A percentile compares a stretch with the other conserved stretches of the same genome.
Conservation (phyloP, 2,329 filamentous ascomycete species). For the Cladosporium sp. region DNA sequence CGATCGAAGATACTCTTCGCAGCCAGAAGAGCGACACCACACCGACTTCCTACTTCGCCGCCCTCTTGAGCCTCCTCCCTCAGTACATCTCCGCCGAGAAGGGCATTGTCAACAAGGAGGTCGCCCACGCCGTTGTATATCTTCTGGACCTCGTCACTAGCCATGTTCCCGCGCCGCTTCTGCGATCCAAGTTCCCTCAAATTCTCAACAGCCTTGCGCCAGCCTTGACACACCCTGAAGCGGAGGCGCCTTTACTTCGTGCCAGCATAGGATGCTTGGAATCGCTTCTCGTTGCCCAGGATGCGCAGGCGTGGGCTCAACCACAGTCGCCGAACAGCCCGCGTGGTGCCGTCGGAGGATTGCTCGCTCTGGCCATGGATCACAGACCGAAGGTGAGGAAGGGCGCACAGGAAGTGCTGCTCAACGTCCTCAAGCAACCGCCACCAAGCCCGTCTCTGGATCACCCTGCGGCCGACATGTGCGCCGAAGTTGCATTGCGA, state of each 20-base stretch:
- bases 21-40: slow-evolving; percentile 80
- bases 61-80: slow-evolving; percentile 81
- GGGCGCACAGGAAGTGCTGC: slow-evolving; percentile 83
- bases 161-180: slow-evolving; percentile 76
- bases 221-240: slow-evolving; percentile 71
- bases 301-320: slow-evolving; percentile 81
- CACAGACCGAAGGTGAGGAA: slow-evolving; percentile 90
- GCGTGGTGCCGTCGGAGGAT: slow-evolving; percentile 77
- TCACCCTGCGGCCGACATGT: slow-evolving; percentile 93
- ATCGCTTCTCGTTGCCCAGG: slow-evolving; percentile 84
- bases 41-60: slow-evolving; percentile 90
- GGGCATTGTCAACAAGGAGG: slow-evolving; percentile 71
- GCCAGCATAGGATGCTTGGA: slow-evolving; percentile 91
- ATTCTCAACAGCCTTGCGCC: slow-evolving; percentile 85
- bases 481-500: slow-evolving; percentile 82
- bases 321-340: slow-evolving; percentile 79
- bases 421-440: slow-evolving; percentile 74
- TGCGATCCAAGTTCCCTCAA: slow-evolving; percentile 91
- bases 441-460: slow-evolving; percentile 90
- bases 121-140: slow-evolving; percentile 85
- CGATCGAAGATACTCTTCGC: slow-evolving; percentile 87
- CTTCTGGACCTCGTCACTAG: slow-evolving; percentile 89
- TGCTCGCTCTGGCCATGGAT: slow-evolving; percentile 81
- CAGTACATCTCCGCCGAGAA: slow-evolving; percentile 63
- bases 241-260: slow-evolving; percentile 79